Percentiles rank a stretch among this genome's conserved stretches.
Conservation (phyloP, 2,329 filamentous ascomycete species). For the Ceratocystis lukuohia region DNA sequence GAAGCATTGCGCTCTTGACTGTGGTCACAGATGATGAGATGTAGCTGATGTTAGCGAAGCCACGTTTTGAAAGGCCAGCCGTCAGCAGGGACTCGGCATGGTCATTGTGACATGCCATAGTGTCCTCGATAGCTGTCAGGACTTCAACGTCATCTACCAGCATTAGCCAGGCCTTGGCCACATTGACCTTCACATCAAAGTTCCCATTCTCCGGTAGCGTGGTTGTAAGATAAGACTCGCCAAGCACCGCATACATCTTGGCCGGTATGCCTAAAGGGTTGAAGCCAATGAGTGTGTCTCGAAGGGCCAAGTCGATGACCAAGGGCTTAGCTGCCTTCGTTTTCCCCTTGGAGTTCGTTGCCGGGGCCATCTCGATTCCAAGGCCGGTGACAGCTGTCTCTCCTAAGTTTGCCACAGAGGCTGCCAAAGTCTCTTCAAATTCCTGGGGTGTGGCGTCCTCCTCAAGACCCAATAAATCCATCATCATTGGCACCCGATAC, state of each 20-base stretch:
- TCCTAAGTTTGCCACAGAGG: slow-evolving; percentile 65
- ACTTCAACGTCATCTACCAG: slow-evolving; percentile 57
- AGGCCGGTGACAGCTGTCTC: slow-evolving; percentile 43
- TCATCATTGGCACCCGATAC: slow-evolving; percentile 71
- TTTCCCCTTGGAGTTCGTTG: slow-evolving; percentile 20
- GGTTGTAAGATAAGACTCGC: slow-evolving; percentile 60
- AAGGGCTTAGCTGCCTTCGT: slow-evolving; percentile 38
- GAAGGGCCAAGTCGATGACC: slow-evolving; percentile 59
- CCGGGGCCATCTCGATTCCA: slow-evolving; percentile 19
- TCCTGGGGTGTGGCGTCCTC: slow-evolving; percentile 57
- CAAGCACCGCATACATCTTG: slow-evolving; percentile 66
- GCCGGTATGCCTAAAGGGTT: slow-evolving; percentile 65
- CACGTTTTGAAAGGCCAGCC: slow-evolving; percentile 41
- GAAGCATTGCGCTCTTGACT: slow-evolving; percentile 45
- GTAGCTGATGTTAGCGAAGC: slow-evolving; percentile 76
- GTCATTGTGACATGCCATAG: background rate
- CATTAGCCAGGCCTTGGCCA: slow-evolving; percentile 71
- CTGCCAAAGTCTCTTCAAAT: slow-evolving; percentile 60
- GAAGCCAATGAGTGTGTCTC: slow-evolving; percentile 70
- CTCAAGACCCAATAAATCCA: slow-evolving; percentile 61
- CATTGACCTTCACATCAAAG: slow-evolving; percentile 49
- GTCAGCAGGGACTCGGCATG: slow-evolving; percentile 35
- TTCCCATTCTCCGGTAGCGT: slow-evolving; percentile 51
- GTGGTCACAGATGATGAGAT: slow-evolving; percentile 66
- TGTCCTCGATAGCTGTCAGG: slow-evolving; percentile 24